A percentile compares a stretch with the other conserved stretches of the same genome.
These are phyloP conservation scores for Neolentinus lepideus DNA, from an alignment of 1,284 basidiomycete genomes.

Conservation along the genomic window DNA sequence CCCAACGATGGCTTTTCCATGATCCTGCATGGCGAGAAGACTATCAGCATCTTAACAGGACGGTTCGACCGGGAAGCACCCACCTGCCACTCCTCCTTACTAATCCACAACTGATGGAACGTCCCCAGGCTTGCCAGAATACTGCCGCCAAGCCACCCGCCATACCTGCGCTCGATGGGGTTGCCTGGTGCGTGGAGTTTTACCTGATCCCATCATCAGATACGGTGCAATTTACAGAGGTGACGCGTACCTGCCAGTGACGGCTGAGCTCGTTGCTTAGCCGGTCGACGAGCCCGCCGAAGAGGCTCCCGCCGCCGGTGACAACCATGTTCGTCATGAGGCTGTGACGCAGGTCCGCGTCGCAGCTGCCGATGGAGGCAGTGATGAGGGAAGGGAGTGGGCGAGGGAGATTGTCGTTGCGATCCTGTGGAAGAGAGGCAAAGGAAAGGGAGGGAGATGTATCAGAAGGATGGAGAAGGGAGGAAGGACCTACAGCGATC, in stretches of 20 bases:
- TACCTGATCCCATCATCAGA: too few relatives aligned
- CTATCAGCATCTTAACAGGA: slow-evolving; percentile 4
- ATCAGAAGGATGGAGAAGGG: background rate
- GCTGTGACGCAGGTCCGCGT: slow-evolving; percentile 86
- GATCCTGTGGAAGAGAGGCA: slow-evolving; percentile 30
- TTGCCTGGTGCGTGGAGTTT: slow-evolving; percentile 92
- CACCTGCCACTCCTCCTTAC: slow-evolving; percentile 87
- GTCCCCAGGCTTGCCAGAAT: slow-evolving; percentile 91
- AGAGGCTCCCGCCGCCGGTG: slow-evolving; percentile 86
- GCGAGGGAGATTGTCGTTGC: slow-evolving; percentile 65
- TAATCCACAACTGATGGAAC: slow-evolving; percentile 96
- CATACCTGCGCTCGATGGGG: slow-evolving; percentile 80
- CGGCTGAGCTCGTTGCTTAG: slow-evolving; percentile 75
- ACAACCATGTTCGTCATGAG: slow-evolving; percentile 92
- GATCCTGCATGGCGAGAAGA: slow-evolving; percentile 41
- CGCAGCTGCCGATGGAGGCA: slow-evolving; percentile 78
- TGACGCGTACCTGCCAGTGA: slow-evolving; percentile 64
- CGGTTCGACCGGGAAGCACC: slow-evolving; percentile 15
- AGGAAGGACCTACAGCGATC: slow-evolving; percentile 57
- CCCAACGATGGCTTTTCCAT: slow-evolving; percentile 68
- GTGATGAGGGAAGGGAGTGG: slow-evolving; percentile 75
- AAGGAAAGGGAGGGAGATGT: too few relatives aligned
- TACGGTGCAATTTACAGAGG: too few relatives aligned
- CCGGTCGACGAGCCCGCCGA: slow-evolving; percentile 84
- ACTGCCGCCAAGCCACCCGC: slow-evolving; percentile 90